Evolutionary conservation across 345 rosid genomes (phyloP), one percentile per base, ranked within the genome.

Genomic region (Heritiera littoralis): DNA sequence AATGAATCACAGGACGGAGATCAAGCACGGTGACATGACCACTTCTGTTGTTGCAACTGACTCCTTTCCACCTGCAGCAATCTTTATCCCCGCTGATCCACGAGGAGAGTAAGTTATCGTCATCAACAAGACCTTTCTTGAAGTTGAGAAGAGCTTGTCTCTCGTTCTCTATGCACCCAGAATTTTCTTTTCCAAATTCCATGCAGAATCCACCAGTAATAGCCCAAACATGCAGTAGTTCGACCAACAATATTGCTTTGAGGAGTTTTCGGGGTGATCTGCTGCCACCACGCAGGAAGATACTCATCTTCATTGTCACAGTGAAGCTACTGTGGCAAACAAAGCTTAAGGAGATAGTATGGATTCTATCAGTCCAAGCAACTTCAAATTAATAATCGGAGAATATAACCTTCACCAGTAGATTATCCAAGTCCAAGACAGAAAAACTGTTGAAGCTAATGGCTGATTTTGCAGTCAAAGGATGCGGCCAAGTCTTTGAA

Each of bases 21-120:
- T 83, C 67, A 20, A 79, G 80, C 17, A 0, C 14, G 41, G 17
- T 30, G 23, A 79, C 63, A 64, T 63, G 82, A 3, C 75, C 70
- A 3, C 75, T 68, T 5, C 0, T 7, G 60, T 83, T 75, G 74
- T 70, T 8, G 15, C 80, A 82, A 32, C 30, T 49, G 12, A 59
- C 40, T 14, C 54, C 76, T 66, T 15, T 65, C 80, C 74, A 77
- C 2, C 13, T 32, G 38, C 80, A 77, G 32, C 80, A 66, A 46
- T 66, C 80, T 35, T 28, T 10, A 0, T 77, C 80, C 54, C 7
- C 17, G 15, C 41, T 38, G 2, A 10, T 43, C 80, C 66, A 77
- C 6, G 74, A 77, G 3, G 23, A 41, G 5, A 77, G 74, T 35
- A 14, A 11, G 32, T 14, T 40, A 2, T n/a, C 20, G 2, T 9